These are phyloP conservation scores for Wickerhamomyces ciferrii DNA, from an alignment of 805 yeast genomes.

Conservation along the genomic window DNA sequence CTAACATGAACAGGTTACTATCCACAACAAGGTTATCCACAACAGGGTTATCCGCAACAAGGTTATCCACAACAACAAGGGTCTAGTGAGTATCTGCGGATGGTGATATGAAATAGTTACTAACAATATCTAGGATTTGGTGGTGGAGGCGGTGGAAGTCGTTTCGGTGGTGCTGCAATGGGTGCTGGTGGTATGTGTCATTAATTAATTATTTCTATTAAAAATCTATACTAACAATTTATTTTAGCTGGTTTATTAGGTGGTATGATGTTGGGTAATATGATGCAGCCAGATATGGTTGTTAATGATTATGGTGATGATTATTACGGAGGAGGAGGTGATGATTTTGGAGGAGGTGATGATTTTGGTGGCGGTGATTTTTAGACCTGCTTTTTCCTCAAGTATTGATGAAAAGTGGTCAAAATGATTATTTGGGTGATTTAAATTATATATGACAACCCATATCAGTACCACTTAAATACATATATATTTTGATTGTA, in stretches of 20 bases:
- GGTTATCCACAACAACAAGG: constrained; percentile 25
- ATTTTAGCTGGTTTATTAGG: constrained; percentile 21
- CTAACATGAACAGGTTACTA: constrained; percentile 1
- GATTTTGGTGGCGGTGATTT: constrained; percentile 8
- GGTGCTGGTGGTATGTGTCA: constrained; percentile 16
- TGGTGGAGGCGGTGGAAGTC: constrained; percentile 25
- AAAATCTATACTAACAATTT: background rate
- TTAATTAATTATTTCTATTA: background rate
- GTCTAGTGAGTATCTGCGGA: constrained; percentile 14
- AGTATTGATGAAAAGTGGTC: too few relatives aligned
- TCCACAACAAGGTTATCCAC: constrained; percentile 10
- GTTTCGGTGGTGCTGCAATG: constrained; percentile 16
- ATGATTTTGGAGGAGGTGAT: constrained; percentile 17
- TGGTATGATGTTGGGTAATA: constrained; percentile 23
- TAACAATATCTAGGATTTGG: constrained; percentile 7
- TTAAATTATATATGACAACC: too few relatives aligned
- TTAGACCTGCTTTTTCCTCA: too few relatives aligned
- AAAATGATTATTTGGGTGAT: too few relatives aligned
- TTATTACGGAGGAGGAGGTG: constrained; percentile 33
- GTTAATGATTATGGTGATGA: constrained; percentile 23
- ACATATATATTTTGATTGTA: too few relatives aligned
- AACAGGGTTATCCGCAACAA: constrained; percentile 8
- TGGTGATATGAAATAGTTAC: constrained; percentile 1
- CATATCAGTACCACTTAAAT: too few relatives aligned
- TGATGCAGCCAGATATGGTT: constrained; percentile 22